Evolutionary conservation across 2,329 filamentous ascomycete genomes (phyloP).

Genomic region (Fusarium sp.): DNA sequence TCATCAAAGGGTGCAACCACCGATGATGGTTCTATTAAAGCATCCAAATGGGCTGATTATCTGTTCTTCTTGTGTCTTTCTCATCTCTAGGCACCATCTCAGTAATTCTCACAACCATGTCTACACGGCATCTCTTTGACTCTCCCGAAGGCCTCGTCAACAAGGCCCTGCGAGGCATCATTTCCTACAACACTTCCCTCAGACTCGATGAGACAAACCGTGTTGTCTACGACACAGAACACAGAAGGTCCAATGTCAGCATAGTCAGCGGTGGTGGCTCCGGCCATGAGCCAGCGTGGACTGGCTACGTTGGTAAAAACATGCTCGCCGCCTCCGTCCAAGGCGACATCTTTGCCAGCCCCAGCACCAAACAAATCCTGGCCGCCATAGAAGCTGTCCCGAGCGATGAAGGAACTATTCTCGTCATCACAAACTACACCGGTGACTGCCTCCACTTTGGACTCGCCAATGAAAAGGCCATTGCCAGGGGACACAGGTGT

Average conservation of each 20-base stretch:
- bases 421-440: slow-evolving; percentile 74
- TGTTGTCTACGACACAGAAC: slow-evolving; percentile 60
- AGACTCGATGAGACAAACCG: slow-evolving; percentile 61
- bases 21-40: neutral
- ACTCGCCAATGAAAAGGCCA: slow-evolving; percentile 61
- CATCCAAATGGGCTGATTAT: neutral
- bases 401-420: slow-evolving; percentile 65
- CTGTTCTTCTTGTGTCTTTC: neutral
- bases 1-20: neutral
- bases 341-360: slow-evolving; percentile 72
- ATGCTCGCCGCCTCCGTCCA: slow-evolving; percentile 70
- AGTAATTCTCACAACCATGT: slow-evolving; percentile 52
- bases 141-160: slow-evolving; percentile 64
- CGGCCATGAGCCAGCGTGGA: slow-evolving; percentile 71
- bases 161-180: slow-evolving; percentile 62
- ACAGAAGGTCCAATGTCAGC: slow-evolving; percentile 57
- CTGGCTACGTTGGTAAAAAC: slow-evolving; percentile 71
- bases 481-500: slow-evolving; percentile 63
- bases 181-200: slow-evolving; percentile 64
- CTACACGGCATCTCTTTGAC: slow-evolving; percentile 63
- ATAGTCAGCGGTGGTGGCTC: slow-evolving; percentile 67
- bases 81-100: neutral
- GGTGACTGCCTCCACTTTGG: slow-evolving; percentile 67
- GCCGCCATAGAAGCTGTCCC: slow-evolving; percentile 66
- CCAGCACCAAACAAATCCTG: slow-evolving; percentile 71